Evolutionary conservation across 257 asterid species (phyloP).

Genomic region (Solanum piurae): DNA sequence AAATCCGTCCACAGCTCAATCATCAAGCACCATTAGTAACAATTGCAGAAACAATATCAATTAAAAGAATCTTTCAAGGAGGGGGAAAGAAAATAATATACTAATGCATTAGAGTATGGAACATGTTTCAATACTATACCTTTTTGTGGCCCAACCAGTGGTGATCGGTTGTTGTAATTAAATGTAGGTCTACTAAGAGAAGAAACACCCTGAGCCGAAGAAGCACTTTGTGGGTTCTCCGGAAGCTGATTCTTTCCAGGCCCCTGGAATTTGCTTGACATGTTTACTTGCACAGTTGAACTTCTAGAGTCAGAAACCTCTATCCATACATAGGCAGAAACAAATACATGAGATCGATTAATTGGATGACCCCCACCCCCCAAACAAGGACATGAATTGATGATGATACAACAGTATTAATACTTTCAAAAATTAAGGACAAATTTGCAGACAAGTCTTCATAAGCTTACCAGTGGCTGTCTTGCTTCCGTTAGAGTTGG

Average conservation of each 20-base stretch:
- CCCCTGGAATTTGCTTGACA: conserved; percentile 31
- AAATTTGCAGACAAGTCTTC: not conserved
- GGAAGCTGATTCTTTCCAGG: conserved; percentile 41
- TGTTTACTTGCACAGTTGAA: conserved; percentile 27
- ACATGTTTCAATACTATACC: conserved; percentile 16
- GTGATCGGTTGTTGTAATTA: conserved; percentile 53
- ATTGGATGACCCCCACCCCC: not conserved
- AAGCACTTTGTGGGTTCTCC: conserved; percentile 32
- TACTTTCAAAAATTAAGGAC: not conserved
- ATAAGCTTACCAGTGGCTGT: conserved; percentile 14
- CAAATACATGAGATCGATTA: not conserved
- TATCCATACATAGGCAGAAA: not conserved
- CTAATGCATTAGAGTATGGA: not conserved
- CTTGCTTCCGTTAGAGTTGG: conserved; percentile 3
- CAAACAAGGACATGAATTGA: not conserved
- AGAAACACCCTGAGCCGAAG: conserved; percentile 33
- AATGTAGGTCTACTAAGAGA: conserved; percentile 64
- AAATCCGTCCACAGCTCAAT: not conserved
- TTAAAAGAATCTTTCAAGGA: not conserved
- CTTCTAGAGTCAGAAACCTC: conserved; percentile 36
- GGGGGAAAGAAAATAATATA: not conserved
- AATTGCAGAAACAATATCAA: not conserved
- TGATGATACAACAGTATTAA: not conserved
- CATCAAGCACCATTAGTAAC: not conserved
- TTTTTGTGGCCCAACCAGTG: conserved; percentile 54